Evolutionary conservation across 2,329 filamentous ascomycete species (phyloP), one percentile per base, ranked within the genome.

Genomic region (Botrytis squamosa): DNA sequence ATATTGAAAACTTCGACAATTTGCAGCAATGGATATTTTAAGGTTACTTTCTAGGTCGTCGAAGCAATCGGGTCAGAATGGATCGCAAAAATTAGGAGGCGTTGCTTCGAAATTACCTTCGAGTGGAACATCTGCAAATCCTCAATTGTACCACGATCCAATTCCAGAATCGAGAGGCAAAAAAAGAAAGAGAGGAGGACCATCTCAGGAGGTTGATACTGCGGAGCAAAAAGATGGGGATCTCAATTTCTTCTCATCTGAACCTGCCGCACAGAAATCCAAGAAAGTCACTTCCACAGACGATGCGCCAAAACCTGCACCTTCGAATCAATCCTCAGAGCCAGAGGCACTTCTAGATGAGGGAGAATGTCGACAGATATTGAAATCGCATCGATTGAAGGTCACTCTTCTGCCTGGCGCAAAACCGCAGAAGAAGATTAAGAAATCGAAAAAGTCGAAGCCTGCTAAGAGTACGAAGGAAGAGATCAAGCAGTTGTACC

Each of bases 301-400:
- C 10, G 71, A 75, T 52, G 72, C 59, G n/a, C 65, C 66, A 29
- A 71, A 71, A 40, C n/a, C 62, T 22, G 59, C 72, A 40, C 44
- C 71, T 62, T 29, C 38, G 70, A 33, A 72, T 70, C 62, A 38
- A 16, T 20, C 77, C 52, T 67, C 49, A 42, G 70, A 62, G 42
- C 25, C 64, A 16, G 55, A 77, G 29, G 80, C 74, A 55, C 64
- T 81, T 42, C 86, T 94, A 77, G 88, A 89, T 78, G 87, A 92
- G 78, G 90, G 92, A 73, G 89, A 95, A 80, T 91, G 93, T 78
- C 91, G 91, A 78, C 89, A 91, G 74, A 85, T 95, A 18, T 84
- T 97, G 75, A 90, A 91, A 75, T 91, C 90, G 73, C 94, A 97
- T 82, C 92, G 94, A 76, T 86, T 98, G 77, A 97, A 97, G 82